Base-by-base conservation (phyloP, 73 alveolate species). In the Symbiodinium natans region DNA sequence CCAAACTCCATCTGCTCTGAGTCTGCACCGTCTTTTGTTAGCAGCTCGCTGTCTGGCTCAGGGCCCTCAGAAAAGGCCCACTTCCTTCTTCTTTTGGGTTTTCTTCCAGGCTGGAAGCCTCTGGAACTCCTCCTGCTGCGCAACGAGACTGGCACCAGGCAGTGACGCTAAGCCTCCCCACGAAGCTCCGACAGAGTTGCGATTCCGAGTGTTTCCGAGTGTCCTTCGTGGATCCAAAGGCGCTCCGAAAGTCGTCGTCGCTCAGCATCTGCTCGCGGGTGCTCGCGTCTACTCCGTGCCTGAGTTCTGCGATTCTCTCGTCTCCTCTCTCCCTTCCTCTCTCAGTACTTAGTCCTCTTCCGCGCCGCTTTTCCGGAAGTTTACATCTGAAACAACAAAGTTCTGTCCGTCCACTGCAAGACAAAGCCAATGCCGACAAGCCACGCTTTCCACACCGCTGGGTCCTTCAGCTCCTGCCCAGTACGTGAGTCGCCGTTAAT, bases 151-250 rank as follows among this genome's bases (percentile, higher is more conserved):
- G n/a, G n/a, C n/a, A n/a, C n/a, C n/a, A n/a, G n/a, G n/a, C n/a
- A n/a, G n/a, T n/a, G n/a, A n/a, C n/a, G n/a, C n/a, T n/a, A n/a
- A n/a, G n/a, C n/a, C n/a, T n/a, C n/a, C n/a, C n/a, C n/a, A n/a
- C n/a, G n/a, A n/a, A n/a, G n/a, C n/a, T n/a, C n/a, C n/a, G n/a
- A n/a, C n/a, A n/a, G n/a, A n/a, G n/a, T n/a, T n/a, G n/a, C n/a
- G n/a, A n/a, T n/a, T n/a, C n/a, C n/a, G n/a, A n/a, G n/a, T n/a
- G n/a, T n/a, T n/a, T n/a, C n/a, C n/a, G n/a, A n/a, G n/a, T n/a
- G 33, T n/a, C 84, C 84, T 74, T 74, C 84, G 84, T 74, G 80
- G 80, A 63, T 74, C 84, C 84, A 74, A 74, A 74, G 42, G 84
- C 42, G 31, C 33, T 1, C 41, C 11, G 2, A 34, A 74, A 74